Evolutionary conservation across 106 monocot species (phyloP).

Genomic region (Apostasia ramifera): DNA sequence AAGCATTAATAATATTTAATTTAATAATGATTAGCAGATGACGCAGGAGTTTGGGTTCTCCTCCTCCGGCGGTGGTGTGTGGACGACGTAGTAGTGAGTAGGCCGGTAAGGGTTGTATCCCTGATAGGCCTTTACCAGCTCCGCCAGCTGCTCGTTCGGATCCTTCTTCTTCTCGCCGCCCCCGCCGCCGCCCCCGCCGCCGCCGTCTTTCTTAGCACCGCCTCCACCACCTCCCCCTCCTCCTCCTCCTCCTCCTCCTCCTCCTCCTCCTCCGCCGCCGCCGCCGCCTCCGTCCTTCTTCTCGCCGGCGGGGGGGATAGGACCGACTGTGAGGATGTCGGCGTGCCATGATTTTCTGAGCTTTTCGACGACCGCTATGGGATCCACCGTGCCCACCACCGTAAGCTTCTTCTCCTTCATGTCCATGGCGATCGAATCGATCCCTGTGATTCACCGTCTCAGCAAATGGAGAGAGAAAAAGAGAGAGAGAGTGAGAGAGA

Average conservation of each 20-base stretch:
- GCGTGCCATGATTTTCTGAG: constrained; percentile 10
- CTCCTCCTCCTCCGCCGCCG: neutral
- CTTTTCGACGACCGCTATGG: constrained; percentile 10
- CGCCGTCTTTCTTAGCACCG: neutral
- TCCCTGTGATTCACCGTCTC: constrained; percentile 1
- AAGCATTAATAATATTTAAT: no score
- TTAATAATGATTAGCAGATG: no score
- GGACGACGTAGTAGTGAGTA: no score
- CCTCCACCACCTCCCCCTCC: neutral
- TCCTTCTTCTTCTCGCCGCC: neutral
- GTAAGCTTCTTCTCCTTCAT: constrained; percentile 18
- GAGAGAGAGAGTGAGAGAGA: neutral
- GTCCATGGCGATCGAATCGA: constrained; percentile 17
- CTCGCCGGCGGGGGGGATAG: neutral
- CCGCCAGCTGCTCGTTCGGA: neutral
- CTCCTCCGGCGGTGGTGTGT: no score
- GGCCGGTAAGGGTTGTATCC: no score
- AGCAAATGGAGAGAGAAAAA: neutral
- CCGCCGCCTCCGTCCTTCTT: neutral
- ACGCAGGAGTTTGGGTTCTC: no score
- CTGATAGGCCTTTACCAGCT: neutral
- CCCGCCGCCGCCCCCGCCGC: neutral
- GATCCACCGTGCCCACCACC: constrained; percentile 12
- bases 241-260: neutral
- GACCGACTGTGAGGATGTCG: constrained; percentile 11